Evolutionary conservation across 2,329 filamentous ascomycete species (phyloP).

Genomic region (Apiospora phragmitis): DNA sequence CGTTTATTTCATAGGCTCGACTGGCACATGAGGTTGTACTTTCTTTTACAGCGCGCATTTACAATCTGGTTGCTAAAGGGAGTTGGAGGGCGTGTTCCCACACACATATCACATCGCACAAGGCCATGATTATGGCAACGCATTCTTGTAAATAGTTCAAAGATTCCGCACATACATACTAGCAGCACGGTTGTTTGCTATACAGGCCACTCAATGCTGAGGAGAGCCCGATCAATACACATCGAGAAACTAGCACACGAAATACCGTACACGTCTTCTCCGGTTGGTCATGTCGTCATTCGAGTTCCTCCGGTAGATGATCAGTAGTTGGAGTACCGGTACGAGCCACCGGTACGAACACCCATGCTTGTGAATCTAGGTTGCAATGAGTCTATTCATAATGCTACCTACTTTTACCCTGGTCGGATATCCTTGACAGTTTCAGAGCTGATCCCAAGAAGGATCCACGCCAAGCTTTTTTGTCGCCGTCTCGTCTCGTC

Average conservation of each 20-base stretch:
- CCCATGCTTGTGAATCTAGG: neutral
- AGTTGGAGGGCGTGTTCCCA: neutral
- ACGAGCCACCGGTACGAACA: neutral
- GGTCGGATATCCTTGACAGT: conserved; percentile 1
- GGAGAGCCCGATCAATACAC: conserved; percentile 3
- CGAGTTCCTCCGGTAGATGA: neutral
- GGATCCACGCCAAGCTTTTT: conserved; percentile 4
- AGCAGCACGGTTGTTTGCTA: neutral
- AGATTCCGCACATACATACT: conserved; percentile 1
- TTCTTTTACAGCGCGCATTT: conserved; percentile 1
- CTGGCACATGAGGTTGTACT: neutral
- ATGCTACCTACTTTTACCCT: neutral
- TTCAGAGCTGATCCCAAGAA: neutral
- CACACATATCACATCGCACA: neutral
- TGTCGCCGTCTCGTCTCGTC: conserved; percentile 11
- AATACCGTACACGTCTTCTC: neutral
- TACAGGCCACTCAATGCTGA: neutral
- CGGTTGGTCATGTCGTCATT: neutral
- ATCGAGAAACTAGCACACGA: neutral
- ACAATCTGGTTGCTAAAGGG: neutral
- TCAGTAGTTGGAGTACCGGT: neutral
- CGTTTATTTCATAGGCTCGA: neutral
- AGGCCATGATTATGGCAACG: conserved; percentile 1
- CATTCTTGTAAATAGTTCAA: conserved; percentile 9
- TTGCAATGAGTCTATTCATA: neutral